Base-by-base conservation (phyloP, 305 asterid species). In the Ajuga reptans region DNA sequence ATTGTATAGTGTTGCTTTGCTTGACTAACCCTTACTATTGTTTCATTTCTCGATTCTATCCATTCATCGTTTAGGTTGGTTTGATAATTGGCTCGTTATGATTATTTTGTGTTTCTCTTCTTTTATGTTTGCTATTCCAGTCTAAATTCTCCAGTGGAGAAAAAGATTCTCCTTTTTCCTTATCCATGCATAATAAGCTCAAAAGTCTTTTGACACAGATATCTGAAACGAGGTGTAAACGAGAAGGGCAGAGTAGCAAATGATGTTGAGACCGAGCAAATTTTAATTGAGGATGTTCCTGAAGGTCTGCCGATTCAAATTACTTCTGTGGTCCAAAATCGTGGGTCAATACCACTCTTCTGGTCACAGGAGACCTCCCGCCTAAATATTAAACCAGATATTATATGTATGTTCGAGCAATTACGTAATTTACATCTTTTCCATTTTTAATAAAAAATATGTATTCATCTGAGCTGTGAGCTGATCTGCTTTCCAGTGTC, bases 321-420 rank as follows among this genome's bases (percentile, higher is more conserved):
- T 77, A 90, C 89, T 84, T 92, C 98, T 57, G 90, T 88, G 72
- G 97, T 90, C 68, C 98, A 92, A 84, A 86, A 90, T 74, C 97
- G 98, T 80, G 98, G 98, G 50, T 92, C 98, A 37, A 92, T 92
- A 66, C 98, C 98, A 11, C 92, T 92, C 56, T 92, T 88, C 86
- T 92, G 98, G 98, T 88, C 96, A 50, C 98, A 92, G 71, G 96
- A 92, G 83, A 88, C 98, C 59, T 92, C 98, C 47, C 95, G 95
- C 64, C 78, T 90, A 70, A 90, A 85, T 80, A 75, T 90, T 55
- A 92, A 90, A 85, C 98, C 98, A 52, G 97, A 90, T 79, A 92
- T 92, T 45, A 84, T 85, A 73, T 41, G 98, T 92, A 90, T 74
- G 96, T 68, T 55, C 66, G 16, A 29, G 70, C 59, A 80, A 62